These are phyloP conservation scores for Vanrija sp. DNA, from an alignment of 1,284 basidiomycete genomes.

Conservation along the genomic window DNA sequence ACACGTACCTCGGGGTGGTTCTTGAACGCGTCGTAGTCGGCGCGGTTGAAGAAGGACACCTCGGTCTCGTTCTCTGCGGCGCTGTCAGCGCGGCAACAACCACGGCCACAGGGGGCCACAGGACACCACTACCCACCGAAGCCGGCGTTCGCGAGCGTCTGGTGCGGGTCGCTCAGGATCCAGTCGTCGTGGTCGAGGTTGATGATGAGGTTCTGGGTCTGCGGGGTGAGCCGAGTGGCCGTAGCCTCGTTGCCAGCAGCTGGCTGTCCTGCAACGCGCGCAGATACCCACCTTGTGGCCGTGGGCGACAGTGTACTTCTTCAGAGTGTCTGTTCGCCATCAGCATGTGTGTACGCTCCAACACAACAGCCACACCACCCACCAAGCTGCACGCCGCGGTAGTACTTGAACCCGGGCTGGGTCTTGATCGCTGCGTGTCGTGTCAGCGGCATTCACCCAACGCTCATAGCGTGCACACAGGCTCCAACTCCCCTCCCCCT, in stretches of 20 bases:
- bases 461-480: too few species aligned
- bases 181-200: slow-evolving; percentile 92
- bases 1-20: slow-evolving; percentile 65
- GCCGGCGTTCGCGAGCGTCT: slow-evolving; percentile 63
- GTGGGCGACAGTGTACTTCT: slow-evolving; percentile 90
- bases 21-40: slow-evolving; percentile 74
- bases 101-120: too few species aligned
- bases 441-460: slow-evolving; percentile 9
- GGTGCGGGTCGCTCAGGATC: slow-evolving; percentile 68
- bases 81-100: too few species aligned
- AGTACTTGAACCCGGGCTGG: slow-evolving; percentile 79
- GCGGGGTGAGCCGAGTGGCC: slow-evolving; percentile 35
- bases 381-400: slow-evolving; percentile 68
- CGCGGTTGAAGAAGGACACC: slow-evolving; percentile 79
- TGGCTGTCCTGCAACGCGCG: slow-evolving; percentile 50
- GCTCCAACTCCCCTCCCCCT: neutral
- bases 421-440: slow-evolving; percentile 61
- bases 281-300: slow-evolving; percentile 61
- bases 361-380: neutral
- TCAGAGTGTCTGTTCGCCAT: slow-evolving; percentile 69
- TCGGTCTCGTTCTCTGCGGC: slow-evolving; percentile 88
- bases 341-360: neutral
- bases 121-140: slow-evolving; percentile 77
- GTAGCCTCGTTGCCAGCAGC: neutral
- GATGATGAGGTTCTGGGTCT: slow-evolving; percentile 89